A percentile compares a stretch with the other conserved stretches of the same genome.
Evolutionary conservation across 306 rosid genomes (phyloP).

Genomic region (Quercus berberidifolia): DNA sequence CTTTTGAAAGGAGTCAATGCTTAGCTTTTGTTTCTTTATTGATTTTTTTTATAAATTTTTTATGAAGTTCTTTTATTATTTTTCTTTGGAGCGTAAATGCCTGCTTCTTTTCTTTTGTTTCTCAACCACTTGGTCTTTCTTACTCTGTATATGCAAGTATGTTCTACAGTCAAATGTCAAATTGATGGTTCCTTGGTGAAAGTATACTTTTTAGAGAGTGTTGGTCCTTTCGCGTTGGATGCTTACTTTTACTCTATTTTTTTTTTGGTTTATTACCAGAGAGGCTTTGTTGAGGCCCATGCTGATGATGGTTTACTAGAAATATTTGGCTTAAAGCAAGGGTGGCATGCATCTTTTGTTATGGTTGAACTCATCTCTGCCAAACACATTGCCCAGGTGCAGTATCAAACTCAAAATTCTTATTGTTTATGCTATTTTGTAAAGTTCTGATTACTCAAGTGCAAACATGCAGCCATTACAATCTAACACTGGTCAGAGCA

Average conservation of each 20-base stretch:
- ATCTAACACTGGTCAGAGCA: not conserved
- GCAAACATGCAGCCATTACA: not conserved
- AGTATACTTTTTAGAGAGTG: not conserved
- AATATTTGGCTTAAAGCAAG: conserved; percentile 95
- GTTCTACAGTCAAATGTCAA: too few species aligned
- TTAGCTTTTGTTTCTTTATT: not conserved
- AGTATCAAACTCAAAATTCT: not conserved
- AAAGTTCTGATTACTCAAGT: conserved; percentile 14
- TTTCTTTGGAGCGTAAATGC: too few species aligned
- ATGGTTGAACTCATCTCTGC: conserved; percentile 94
- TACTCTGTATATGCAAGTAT: too few species aligned
- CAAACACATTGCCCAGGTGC: conserved; percentile 96
- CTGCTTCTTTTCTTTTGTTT: too few species aligned
- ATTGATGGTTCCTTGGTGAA: too few species aligned
- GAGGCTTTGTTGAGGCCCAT: conserved; percentile 92
- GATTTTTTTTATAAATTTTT: not conserved
- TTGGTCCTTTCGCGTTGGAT: not conserved
- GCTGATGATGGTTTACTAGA: conserved; percentile 93
- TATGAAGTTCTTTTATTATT: too few species aligned
- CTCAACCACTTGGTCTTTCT: too few species aligned
- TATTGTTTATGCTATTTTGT: conserved; percentile 1
- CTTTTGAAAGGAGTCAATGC: not conserved
- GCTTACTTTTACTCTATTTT: conserved; percentile 3
- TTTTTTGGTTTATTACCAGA: conserved; percentile 43
- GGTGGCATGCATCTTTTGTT: conserved; percentile 99